phyloP scores from a whole-genome alignment of 805 yeast genomes.

The Metschnikowia continentalis region DNA sequence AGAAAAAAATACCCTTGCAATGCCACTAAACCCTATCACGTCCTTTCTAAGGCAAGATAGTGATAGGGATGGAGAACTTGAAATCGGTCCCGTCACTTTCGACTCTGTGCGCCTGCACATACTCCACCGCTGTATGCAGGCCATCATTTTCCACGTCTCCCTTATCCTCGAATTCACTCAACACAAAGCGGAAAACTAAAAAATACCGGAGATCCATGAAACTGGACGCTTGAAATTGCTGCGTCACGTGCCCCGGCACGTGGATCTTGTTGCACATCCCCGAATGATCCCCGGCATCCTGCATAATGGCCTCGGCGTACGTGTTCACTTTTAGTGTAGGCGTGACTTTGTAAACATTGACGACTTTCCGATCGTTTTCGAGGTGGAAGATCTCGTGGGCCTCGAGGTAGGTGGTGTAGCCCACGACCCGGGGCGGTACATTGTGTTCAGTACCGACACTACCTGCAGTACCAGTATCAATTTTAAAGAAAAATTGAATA shows the following conservation, averaged over 20 bases:
- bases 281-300: conserved; percentile 6
- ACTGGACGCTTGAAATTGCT: conserved; percentile 34
- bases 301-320: conserved; percentile 27
- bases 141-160: not conserved
- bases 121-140: conserved; percentile 7
- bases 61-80: conserved; percentile 14
- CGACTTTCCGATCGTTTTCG: conserved; percentile 8
- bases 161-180: conserved; percentile 21
- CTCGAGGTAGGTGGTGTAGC: conserved; percentile 33
- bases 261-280: conserved; percentile 14
- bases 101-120: conserved; percentile 11
- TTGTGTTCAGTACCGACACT: conserved; percentile 4
- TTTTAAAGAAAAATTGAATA: conserved; percentile 28
- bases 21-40: no score
- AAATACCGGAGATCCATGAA: conserved; percentile 36
- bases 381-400: conserved; percentile 37
- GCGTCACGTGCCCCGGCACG: conserved; percentile 29
- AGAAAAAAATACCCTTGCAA: no score
- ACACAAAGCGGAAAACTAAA: conserved; percentile 34
- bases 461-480: conserved; percentile 11
- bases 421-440: conserved; percentile 25
- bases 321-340: conserved; percentile 32
- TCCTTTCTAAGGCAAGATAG: conserved; percentile 1
- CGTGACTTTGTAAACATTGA: conserved; percentile 32
- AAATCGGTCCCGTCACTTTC: conserved; percentile 16